Percentiles rank a stretch among this genome's conserved stretches.
Evolutionary conservation across 371 early-diverging fungal genomes (phyloP).

Genomic region (Zopfochytrium polystomum): DNA sequence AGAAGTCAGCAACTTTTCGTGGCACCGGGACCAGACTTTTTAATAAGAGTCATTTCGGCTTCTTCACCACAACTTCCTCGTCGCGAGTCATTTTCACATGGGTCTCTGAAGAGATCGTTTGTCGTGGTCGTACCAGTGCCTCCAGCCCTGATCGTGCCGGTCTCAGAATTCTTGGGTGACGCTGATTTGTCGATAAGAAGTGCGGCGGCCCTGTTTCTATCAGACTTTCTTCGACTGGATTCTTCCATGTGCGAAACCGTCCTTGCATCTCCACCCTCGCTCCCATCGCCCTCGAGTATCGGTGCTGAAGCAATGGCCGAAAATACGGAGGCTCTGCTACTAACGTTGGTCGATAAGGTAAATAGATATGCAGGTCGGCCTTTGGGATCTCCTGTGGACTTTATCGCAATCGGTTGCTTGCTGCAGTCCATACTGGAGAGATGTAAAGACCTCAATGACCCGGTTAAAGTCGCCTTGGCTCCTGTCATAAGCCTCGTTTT

Average conservation of each 20-base stretch:
- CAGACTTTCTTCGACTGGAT: neutral
- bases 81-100: neutral
- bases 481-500: neutral
- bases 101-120: neutral
- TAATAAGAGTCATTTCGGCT: neutral
- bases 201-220: neutral
- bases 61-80: neutral
- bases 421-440: neutral
- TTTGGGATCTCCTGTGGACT: neutral
- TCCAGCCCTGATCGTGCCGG: neutral
- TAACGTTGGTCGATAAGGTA: neutral
- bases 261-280: neutral
- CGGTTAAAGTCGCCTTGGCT: neutral
- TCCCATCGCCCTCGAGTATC: too few relatives aligned
- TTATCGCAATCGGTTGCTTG: neutral
- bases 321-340: neutral
- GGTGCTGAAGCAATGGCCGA: neutral
- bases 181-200: neutral
- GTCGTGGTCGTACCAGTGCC: neutral
- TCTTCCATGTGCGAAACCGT: too few relatives aligned
- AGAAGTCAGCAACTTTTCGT: neutral
- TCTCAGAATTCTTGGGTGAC: neutral
- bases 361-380: neutral
- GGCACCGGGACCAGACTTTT: neutral
- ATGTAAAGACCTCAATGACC: neutral